phyloP scores from a whole-genome alignment of 2,329 filamentous ascomycete genomes.

The Fusarium foetens region DNA sequence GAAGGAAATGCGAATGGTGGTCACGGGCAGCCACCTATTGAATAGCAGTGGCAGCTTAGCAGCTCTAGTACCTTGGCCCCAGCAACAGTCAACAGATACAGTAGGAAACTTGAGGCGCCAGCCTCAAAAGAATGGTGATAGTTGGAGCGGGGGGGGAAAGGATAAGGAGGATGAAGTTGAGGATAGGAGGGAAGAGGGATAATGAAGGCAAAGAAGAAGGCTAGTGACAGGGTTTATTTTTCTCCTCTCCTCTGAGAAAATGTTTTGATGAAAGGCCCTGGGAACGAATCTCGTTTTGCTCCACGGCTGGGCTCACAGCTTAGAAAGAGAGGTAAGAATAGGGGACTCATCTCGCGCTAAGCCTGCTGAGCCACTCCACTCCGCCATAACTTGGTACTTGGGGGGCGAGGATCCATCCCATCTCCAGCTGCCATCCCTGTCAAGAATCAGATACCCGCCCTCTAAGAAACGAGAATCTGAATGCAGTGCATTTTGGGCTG shows the following conservation, averaged over 20 bases:
- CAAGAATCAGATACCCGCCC: slow-evolving; percentile 22
- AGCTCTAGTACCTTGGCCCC: slow-evolving; percentile 33
- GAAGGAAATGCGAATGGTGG: slow-evolving; percentile 38
- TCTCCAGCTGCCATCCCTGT: slow-evolving; percentile 35
- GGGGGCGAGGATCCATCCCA: slow-evolving; percentile 41
- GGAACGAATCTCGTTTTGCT: slow-evolving; percentile 43
- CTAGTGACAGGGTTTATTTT: slow-evolving; percentile 39
- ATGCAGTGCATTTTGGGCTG: slow-evolving; percentile 3
- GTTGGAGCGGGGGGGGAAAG: slow-evolving; percentile 38
- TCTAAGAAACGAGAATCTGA: slow-evolving; percentile 26
- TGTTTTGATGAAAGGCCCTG: slow-evolving; percentile 45
- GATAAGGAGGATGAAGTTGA: slow-evolving; percentile 37
- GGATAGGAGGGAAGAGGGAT: slow-evolving; percentile 39
- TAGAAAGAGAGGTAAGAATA: slow-evolving; percentile 42
- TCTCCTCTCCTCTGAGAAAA: slow-evolving; percentile 31
- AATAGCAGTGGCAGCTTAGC: slow-evolving; percentile 9
- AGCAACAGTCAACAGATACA: slow-evolving; percentile 34
- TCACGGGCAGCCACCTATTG: slow-evolving; percentile 41
- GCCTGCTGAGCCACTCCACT: slow-evolving; percentile 47
- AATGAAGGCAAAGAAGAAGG: slow-evolving; percentile 41
- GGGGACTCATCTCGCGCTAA: slow-evolving; percentile 46
- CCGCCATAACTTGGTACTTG: slow-evolving; percentile 40
- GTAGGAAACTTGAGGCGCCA: slow-evolving; percentile 46
- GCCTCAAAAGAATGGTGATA: slow-evolving; percentile 47
- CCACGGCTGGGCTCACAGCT: slow-evolving; percentile 40